Conservation (phyloP, 345 rosid genomes). For the Pistacia atlantica region DNA sequence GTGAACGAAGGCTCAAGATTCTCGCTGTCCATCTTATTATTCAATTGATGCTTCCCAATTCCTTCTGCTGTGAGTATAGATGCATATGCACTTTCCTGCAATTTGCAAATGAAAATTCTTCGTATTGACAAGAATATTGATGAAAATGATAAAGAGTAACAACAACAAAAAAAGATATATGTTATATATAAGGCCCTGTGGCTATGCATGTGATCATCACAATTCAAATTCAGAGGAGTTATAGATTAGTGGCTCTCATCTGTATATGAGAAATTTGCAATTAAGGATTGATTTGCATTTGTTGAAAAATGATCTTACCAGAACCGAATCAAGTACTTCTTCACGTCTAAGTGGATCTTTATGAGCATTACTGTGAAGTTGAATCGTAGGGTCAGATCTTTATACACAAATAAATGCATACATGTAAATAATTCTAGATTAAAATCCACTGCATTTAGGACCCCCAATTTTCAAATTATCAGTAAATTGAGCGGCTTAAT, state of each 20-base stretch:
- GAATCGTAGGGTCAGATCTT: not conserved
- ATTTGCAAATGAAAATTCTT: not conserved
- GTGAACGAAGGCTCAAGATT: conserved; percentile 15
- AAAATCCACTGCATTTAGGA: too few species aligned
- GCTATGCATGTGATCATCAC: not conserved
- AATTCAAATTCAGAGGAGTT: not conserved
- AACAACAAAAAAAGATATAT: not conserved
- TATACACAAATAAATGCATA: not conserved
- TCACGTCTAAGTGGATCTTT: conserved; percentile 6
- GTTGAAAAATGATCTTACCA: too few species aligned
- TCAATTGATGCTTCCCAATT: conserved; percentile 8
- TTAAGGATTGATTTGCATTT: too few species aligned
- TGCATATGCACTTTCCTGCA: conserved; percentile 21
- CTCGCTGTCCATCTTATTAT: not conserved
- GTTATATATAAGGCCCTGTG: too few species aligned
- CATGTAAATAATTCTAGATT: not conserved
- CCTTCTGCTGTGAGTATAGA: conserved; percentile 6
- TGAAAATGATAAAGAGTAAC: not conserved
- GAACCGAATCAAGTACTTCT: too few species aligned
- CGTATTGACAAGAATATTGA: not conserved
- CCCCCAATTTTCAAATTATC: too few species aligned
- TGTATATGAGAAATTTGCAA: too few species aligned
- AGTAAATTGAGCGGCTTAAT: too few species aligned
- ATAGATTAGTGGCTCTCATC: too few species aligned
- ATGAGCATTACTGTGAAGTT: conserved; percentile 17